Conservation (phyloP, 1,284 basidiomycete species). For the Stereum hirsutum region DNA sequence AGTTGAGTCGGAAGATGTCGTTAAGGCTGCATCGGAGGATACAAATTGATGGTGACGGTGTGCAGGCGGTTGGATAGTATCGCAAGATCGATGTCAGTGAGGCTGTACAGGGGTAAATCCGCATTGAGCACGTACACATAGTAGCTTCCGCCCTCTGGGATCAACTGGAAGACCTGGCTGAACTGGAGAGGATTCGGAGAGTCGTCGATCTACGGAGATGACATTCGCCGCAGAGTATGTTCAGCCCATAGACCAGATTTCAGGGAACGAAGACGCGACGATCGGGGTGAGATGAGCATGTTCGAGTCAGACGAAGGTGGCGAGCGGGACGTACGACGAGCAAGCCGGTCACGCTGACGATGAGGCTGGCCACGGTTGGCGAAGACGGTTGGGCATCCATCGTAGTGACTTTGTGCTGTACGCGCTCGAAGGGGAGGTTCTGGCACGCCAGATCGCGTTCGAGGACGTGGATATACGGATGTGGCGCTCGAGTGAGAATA, state of each 20-base stretch:
- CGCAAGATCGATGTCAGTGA: conserved; percentile 1
- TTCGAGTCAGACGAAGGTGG: not conserved
- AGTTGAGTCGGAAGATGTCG: conserved; percentile 86
- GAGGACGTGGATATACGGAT: not conserved
- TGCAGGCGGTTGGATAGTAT: too few relatives aligned
- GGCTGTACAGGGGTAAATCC: conserved; percentile 1
- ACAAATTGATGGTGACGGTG: too few relatives aligned
- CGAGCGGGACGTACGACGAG: conserved; percentile 49
- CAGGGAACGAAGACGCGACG: conserved; percentile 5
- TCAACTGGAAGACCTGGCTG: conserved; percentile 88
- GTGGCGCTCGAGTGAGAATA: not conserved
- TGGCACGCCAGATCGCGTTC: conserved; percentile 29
- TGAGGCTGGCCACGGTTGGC: conserved; percentile 48
- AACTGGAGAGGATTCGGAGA: conserved; percentile 74
- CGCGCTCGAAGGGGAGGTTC: conserved; percentile 76
- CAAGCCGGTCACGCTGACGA: conserved; percentile 87
- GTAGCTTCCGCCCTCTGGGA: conserved; percentile 71
- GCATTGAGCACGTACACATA: conserved; percentile 60
- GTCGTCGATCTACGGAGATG: conserved; percentile 72
- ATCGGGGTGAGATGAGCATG: too few relatives aligned
- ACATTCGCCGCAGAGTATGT: not conserved
- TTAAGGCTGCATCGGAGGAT: too few relatives aligned
- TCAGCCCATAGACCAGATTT: not conserved
- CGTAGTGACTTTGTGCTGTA: conserved; percentile 79
- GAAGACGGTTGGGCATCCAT: conserved; percentile 87